phyloP scores from a whole-genome alignment of 2,329 filamentous ascomycete species.

The Aspergillus bombycis region DNA sequence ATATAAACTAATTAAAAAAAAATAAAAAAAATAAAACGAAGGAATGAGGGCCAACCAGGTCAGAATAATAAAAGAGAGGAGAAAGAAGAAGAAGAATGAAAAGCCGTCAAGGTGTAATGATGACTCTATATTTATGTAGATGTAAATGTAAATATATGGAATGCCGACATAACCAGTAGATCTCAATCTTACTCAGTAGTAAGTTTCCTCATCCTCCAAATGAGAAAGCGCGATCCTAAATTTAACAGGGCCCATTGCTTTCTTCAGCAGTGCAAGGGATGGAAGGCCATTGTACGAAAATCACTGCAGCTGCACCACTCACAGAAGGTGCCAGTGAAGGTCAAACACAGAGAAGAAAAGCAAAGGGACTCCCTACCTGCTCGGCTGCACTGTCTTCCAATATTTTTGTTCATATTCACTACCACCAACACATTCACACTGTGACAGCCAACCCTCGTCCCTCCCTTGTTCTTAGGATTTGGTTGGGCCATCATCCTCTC shows the following conservation, averaged over 20 bases:
- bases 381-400: neutral
- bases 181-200: neutral
- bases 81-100: neutral
- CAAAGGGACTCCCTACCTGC: neutral
- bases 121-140: neutral
- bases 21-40: neutral
- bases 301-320: slow-evolving; percentile 19
- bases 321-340: slow-evolving; percentile 5
- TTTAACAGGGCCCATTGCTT: slow-evolving; percentile 9
- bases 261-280: slow-evolving; percentile 25
- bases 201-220: neutral
- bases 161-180: neutral
- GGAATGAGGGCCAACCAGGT: neutral
- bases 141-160: slow-evolving; percentile 1
- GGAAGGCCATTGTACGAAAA: slow-evolving; percentile 6
- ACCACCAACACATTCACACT: neutral
- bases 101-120: neutral
- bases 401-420: neutral
- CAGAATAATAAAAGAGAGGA: neutral
- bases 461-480: neutral
- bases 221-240: slow-evolving; percentile 2
- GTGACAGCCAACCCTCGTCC: too few species aligned
- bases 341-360: neutral
- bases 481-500: neutral
- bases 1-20: too few species aligned